Percentiles rank a stretch among this genome's conserved stretches.
These are phyloP conservation scores for Inosperma sp. DNA, from an alignment of 768 basidiomycete species.

Conservation along the genomic window DNA sequence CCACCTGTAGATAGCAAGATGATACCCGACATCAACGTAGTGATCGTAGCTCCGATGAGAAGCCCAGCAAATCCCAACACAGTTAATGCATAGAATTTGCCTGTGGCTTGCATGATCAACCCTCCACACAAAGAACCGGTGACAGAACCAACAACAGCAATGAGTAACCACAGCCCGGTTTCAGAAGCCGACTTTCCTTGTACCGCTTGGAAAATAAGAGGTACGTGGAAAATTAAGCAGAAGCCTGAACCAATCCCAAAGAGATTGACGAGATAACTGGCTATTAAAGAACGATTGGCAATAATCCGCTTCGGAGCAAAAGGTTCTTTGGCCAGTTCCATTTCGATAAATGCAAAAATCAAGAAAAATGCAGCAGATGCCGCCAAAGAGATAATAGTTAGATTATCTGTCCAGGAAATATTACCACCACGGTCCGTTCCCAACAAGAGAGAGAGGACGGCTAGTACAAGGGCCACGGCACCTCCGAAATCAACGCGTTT, in stretches of 20 bases:
- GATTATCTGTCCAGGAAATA: slow-evolving; percentile 40
- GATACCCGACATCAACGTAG: too few species aligned
- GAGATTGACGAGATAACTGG: slow-evolving; percentile 56
- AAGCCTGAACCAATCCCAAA: slow-evolving; percentile 46
- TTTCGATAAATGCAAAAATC: slow-evolving; percentile 45
- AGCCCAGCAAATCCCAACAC: slow-evolving; percentile 37
- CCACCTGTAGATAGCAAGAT: slow-evolving; percentile 40
- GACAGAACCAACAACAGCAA: slow-evolving; percentile 43
- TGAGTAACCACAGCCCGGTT: slow-evolving; percentile 50
- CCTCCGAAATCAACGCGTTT: slow-evolving; percentile 62
- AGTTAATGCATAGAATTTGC: slow-evolving; percentile 52
- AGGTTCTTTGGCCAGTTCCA: slow-evolving; percentile 50
- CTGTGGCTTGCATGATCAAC: slow-evolving; percentile 52
- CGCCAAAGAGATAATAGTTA: slow-evolving; percentile 35
- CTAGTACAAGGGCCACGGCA: slow-evolving; percentile 49
- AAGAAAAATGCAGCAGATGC: slow-evolving; percentile 31
- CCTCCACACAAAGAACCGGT: slow-evolving; percentile 49
- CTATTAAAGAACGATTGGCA: slow-evolving; percentile 44
- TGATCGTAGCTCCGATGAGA: slow-evolving; percentile 34
- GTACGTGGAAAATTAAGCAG: slow-evolving; percentile 46
- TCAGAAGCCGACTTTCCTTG: slow-evolving; percentile 41
- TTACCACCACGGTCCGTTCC: slow-evolving; percentile 54
- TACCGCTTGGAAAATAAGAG: slow-evolving; percentile 59
- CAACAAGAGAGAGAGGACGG: slow-evolving; percentile 53
- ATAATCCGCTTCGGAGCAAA: slow-evolving; percentile 56